Base-by-base conservation (phyloP, 305 asterid genomes). In the Fraxinus greggii region DNA sequence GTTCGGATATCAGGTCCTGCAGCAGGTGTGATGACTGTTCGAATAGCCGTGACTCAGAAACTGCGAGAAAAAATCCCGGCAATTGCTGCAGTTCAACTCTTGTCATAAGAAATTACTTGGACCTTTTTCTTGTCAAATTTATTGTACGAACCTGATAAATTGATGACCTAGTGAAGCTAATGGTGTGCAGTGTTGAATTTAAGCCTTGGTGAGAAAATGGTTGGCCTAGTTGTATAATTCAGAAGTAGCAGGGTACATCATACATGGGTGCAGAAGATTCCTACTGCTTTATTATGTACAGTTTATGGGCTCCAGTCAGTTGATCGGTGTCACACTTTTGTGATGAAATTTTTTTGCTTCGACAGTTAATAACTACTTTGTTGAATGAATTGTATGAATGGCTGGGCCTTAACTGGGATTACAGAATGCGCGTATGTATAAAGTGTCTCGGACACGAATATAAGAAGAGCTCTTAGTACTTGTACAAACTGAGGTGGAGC, bases 11-110 rank as follows among this genome's bases (percentile, higher is more conserved):
- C 92, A 0, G 99, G 99, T 59, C 98, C 99, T 78, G 98, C 98
- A 8, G 97, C 98, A 56, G 88, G 93, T 83, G 99, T 96, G 70
- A 96, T 96, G 95, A 96, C 99, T 24, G 99, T 94, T 80, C 92
- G 99, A 42, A 98, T 96, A 45, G 99, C 99, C 81, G 95, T 96
- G 7, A 91, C 99, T 79, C 98, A 94, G 90, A 96, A 96, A 85
- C 93, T 94, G 72, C 87, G 99, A 77, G 99, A 94, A 82, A 96
- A 96, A 78, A 92, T 96, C 82, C 98, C 98, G 33, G 78, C 95
- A 83, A 96, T 96, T 78, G 98, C 98, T 7, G 98, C 97, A 1
- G 97, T 94, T 73, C 99, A 94, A 84, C 97, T 95, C 65, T 86
- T 95, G 86, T 92, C 95, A 23, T 95, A 89, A 88, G 72, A 24